Evolutionary conservation across 140 eudicot species (phyloP), one percentile per base, ranked within the genome.

Genomic region (Oenanthe javanica): DNA sequence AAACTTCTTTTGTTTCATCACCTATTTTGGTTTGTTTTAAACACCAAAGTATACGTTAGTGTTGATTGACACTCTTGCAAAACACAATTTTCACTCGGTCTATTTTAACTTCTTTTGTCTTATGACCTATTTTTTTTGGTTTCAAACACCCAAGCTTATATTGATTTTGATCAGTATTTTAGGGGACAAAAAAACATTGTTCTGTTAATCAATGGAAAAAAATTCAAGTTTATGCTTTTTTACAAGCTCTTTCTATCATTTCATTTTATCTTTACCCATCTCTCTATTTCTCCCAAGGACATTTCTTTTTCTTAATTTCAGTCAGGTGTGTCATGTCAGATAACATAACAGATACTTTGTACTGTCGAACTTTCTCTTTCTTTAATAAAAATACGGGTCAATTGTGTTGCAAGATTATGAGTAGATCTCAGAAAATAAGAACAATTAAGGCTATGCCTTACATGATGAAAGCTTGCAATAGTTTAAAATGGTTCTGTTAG

Each of bases 21-120:
- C 16, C 38, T 57, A 25, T 50, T 1, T 21, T 9, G 48, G 18
- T 54, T 6, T 19, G 61, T 38, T 79, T 72, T 19, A 5, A 54
- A 77, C 13, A 6, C 8, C 61, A 31, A 38, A 21, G 31, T 18
- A 55, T 73, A 19, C 11, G 14, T 72, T 47, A 52, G 0, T 14
- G 43, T 52, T 77, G 19, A 50, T 40, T 77, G 19, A 31, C 82
- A 93, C 93, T 67, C 96, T 89, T 71, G 98, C 97, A 76, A 88
- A 86, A 51, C 93, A 93, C 84, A 84, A 90, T 73, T 90, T 94
- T 84, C 96, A 92, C 82, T 94, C 94, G 86, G 87, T 90, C 94
- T 86, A 66, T 52, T 14, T 38, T 63, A 36, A 25, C 71, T 83
- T 51, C 46, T 50, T 79, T 40, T 27, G 55, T 36, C 16, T 4